Conservation (phyloP, 495 filamentous ascomycete species). For the Podospora conica region DNA sequence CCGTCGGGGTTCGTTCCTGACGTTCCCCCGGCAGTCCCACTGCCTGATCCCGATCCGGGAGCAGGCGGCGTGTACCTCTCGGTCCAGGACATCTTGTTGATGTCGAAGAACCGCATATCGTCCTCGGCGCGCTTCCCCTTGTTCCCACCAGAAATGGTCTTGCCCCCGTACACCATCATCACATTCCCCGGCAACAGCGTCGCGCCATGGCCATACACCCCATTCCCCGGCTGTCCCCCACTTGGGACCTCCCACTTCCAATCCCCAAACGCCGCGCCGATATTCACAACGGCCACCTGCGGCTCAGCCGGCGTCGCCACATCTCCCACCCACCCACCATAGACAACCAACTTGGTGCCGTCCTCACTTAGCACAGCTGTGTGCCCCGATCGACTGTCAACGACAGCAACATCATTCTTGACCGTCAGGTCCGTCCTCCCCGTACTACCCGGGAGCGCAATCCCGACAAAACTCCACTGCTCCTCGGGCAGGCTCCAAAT, state of each 20-base stretch:
- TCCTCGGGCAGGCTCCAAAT: constrained; percentile 81
- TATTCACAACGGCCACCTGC: constrained; percentile 66
- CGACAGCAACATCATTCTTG: neutral
- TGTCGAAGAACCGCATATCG: constrained; percentile 61
- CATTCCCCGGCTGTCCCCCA: constrained; percentile 41
- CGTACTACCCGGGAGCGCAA: constrained; percentile 40
- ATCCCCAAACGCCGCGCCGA: constrained; percentile 63
- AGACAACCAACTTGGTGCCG: constrained; percentile 64
- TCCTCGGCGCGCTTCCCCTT: neutral
- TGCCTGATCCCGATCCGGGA: neutral
- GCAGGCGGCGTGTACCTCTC: constrained; percentile 13
- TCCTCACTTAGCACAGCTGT: constrained; percentile 73
- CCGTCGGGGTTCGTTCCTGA: neutral
- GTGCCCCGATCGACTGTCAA: constrained; percentile 83
- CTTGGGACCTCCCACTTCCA: constrained; percentile 73
- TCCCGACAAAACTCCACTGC: constrained; percentile 73
- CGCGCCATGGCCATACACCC: constrained; percentile 81
- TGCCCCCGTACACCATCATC: constrained; percentile 86
- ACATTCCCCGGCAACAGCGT: constrained; percentile 76
- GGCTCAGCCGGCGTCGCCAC: constrained; percentile 65
- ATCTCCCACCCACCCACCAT: constrained; percentile 91
- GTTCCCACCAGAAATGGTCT: constrained; percentile 45
- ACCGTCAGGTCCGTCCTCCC: constrained; percentile 4
- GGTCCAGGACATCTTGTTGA: constrained; percentile 66
- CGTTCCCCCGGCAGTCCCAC: neutral